A percentile compares a stretch with the other conserved stretches of the same genome.
Conservation (phyloP, 2,329 filamentous ascomycete species). For the Plectosphaerella cucumerina region DNA sequence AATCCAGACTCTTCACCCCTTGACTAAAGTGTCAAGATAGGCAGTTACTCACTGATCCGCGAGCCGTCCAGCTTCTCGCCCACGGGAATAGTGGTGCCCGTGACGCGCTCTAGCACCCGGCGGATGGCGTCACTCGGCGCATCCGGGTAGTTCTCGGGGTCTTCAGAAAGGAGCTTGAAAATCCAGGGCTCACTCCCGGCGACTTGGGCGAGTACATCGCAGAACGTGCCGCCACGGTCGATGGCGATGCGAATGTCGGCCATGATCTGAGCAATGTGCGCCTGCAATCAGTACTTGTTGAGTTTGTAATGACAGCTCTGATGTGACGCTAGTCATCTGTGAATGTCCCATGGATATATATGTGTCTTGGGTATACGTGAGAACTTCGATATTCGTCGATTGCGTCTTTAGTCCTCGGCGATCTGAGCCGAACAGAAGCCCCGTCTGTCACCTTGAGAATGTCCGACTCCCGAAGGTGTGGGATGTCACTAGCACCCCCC, state of each 20-base stretch:
- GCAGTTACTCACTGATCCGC: constrained; percentile 17
- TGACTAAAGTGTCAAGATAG: too few relatives aligned
- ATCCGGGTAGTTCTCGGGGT: constrained; percentile 68
- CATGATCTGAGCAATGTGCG: background rate
- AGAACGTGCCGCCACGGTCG: constrained; percentile 52
- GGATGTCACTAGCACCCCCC: background rate
- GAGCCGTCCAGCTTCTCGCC: constrained; percentile 26
- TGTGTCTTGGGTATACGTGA: background rate
- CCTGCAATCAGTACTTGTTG: background rate
- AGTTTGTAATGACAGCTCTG: background rate
- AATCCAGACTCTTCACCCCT: background rate
- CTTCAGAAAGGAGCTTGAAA: constrained; percentile 69
- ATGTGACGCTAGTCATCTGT: background rate
- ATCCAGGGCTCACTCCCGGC: constrained; percentile 62
- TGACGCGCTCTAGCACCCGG: constrained; percentile 28
- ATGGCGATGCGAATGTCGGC: constrained; percentile 25
- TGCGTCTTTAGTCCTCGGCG: background rate
- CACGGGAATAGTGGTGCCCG: constrained; percentile 24
- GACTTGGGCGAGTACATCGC: constrained; percentile 63
- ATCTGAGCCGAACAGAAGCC: background rate
- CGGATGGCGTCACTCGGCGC: constrained; percentile 71
- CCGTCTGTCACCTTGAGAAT: background rate
- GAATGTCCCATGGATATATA: background rate
- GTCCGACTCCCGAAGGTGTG: background rate
- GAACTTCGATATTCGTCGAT: background rate